phyloP scores from a whole-genome alignment of 2,329 filamentous ascomycete species.

The Xylaria sp. region DNA sequence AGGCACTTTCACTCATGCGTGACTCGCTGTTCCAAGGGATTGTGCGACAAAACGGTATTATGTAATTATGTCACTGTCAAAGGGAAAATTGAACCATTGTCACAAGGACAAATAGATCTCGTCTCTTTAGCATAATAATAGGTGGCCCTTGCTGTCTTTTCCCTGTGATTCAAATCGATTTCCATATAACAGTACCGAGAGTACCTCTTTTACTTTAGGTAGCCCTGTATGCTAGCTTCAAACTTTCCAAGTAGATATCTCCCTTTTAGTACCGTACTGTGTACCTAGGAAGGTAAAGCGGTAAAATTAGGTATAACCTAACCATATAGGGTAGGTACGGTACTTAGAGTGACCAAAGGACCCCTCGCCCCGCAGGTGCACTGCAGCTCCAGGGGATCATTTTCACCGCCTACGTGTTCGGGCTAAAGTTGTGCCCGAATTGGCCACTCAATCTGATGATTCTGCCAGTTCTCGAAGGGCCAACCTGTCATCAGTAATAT shows the following conservation, averaged over 20 bases:
- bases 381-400: neutral
- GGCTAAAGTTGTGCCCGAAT: conserved; percentile 9
- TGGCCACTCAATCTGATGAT: conserved; percentile 30
- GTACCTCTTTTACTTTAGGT: neutral
- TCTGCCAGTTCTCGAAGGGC: conserved; percentile 37
- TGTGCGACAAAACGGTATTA: neutral
- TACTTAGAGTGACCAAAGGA: too few species aligned
- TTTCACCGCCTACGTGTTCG: conserved; percentile 24
- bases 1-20: conserved; percentile 25
- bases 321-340: neutral
- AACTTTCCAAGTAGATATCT: too few species aligned
- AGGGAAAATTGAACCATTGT: neutral
- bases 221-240: too few species aligned
- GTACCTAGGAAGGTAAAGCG: too few species aligned
- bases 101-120: neutral
- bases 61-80: neutral
- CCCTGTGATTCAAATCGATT: too few species aligned
- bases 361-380: neutral
- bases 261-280: too few species aligned
- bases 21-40: conserved; percentile 16
- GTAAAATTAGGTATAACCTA: neutral
- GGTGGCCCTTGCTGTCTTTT: too few species aligned
- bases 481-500: conserved; percentile 36
- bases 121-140: neutral
- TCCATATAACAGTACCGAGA: too few species aligned